A percentile compares a stretch with the other conserved stretches of the same genome.
These are phyloP conservation scores for Trichoderma afroharzianum DNA, from an alignment of 2,329 filamentous ascomycete genomes.

Conservation along the genomic window DNA sequence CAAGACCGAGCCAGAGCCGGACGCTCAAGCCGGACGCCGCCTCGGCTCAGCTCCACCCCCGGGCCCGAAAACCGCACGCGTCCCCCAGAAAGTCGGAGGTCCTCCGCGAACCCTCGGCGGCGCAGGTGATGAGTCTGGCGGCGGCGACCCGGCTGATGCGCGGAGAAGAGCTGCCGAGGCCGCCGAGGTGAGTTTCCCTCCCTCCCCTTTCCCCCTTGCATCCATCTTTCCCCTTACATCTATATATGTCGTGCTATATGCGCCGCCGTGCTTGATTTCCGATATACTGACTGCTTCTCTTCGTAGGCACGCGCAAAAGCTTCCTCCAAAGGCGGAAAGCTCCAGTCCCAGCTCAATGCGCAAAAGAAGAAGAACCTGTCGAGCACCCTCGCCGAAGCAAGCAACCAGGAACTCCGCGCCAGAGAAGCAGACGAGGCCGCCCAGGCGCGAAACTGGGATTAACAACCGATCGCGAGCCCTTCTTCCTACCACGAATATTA, in stretches of 20 bases:
- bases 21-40: constrained; percentile 68
- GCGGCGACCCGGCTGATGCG: constrained; percentile 52
- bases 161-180: constrained; percentile 72
- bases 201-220: neutral
- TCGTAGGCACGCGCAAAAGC: constrained; percentile 60
- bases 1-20: constrained; percentile 66
- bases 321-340: constrained; percentile 58
- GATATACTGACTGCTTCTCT: neutral
- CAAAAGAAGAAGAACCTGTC: constrained; percentile 71
- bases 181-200: constrained; percentile 64
- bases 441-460: constrained; percentile 36
- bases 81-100: constrained; percentile 52
- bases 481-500: neutral
- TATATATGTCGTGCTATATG: neutral
- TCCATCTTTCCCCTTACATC: too few relatives aligned
- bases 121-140: constrained; percentile 26
- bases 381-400: constrained; percentile 65
- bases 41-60: constrained; percentile 54
- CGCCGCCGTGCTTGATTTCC: neutral
- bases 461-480: neutral
- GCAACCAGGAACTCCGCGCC: constrained; percentile 60
- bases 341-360: constrained; percentile 65
- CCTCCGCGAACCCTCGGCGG: constrained; percentile 63
- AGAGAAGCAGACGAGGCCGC: constrained; percentile 64
- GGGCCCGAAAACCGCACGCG: constrained; percentile 47